Evolutionary conservation across 2,329 filamentous ascomycete species (phyloP).

Genomic region (Alternaria longipes): DNA sequence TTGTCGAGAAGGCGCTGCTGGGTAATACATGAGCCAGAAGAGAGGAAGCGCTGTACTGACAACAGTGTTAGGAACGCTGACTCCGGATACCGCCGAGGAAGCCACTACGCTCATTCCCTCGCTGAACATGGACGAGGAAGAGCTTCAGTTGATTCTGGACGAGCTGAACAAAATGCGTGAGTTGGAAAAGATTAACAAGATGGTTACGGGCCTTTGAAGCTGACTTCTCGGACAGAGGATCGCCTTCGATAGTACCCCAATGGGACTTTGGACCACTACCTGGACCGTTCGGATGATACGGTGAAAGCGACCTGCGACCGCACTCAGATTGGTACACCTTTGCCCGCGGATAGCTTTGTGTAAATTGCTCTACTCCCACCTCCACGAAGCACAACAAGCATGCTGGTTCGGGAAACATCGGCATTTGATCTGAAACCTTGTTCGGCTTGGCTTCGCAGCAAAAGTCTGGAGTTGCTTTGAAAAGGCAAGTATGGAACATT

Average conservation of each 20-base stretch:
- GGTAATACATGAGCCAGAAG: constrained; percentile 59
- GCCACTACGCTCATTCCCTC: constrained; percentile 95
- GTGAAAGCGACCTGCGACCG: neutral
- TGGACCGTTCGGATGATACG: neutral
- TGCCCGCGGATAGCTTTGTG: neutral
- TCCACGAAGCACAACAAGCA: neutral
- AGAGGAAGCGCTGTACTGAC: constrained; percentile 18
- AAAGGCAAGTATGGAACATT: neutral
- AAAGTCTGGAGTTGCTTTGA: neutral
- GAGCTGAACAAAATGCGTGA: constrained; percentile 84
- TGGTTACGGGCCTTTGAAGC: constrained; percentile 10
- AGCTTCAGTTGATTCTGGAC: constrained; percentile 85
- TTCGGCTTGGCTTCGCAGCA: neutral
- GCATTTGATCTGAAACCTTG: neutral
- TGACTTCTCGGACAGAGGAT: constrained; percentile 39
- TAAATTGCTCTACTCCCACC: neutral
- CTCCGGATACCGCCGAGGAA: constrained; percentile 92
- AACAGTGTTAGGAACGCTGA: constrained; percentile 75
- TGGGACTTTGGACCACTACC: neutral
- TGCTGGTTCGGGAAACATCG: neutral
- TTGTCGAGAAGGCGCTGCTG: constrained; percentile 92
- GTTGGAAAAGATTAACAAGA: constrained; percentile 18
- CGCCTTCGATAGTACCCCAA: constrained; percentile 31
- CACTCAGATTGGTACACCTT: neutral
- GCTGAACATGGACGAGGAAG: constrained; percentile 89